Conservation (phyloP, 495 filamentous ascomycete genomes). For the Aspergillus diversus region DNA sequence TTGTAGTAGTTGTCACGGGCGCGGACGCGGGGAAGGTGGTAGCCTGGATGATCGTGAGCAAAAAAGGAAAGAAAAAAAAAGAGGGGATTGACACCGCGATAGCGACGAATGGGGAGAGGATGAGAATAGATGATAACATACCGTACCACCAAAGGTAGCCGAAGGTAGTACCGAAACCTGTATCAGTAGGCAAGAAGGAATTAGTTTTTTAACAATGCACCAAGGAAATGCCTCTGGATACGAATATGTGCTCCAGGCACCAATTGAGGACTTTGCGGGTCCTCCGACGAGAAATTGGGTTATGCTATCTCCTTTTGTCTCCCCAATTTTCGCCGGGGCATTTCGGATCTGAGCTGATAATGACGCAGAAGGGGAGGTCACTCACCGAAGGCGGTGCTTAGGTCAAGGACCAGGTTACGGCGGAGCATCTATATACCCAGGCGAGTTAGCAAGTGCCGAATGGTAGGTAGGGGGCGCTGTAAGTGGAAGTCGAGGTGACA, state of each 20-base stretch:
- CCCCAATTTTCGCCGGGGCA: neutral
- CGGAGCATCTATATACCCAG: conserved; percentile 67
- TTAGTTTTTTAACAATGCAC: conserved; percentile 5
- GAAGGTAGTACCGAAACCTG: conserved; percentile 69
- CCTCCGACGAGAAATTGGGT: neutral
- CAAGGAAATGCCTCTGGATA: neutral
- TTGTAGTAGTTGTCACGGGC: conserved; percentile 76
- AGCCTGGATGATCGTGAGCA: conserved; percentile 54
- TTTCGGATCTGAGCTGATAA: neutral
- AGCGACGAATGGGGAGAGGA: neutral
- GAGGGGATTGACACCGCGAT: neutral
- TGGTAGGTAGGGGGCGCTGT: neutral
- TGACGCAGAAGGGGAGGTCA: conserved; percentile 21
- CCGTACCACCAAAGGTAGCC: conserved; percentile 85
- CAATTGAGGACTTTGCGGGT: neutral
- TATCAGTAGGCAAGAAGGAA: neutral
- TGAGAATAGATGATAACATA: conserved; percentile 49
- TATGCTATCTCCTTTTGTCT: neutral
- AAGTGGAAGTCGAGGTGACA: neutral
- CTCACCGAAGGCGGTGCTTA: conserved; percentile 76
- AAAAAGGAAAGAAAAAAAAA: neutral
- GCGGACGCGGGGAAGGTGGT: conserved; percentile 77
- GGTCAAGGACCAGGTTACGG: conserved; percentile 72
- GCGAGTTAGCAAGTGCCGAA: conserved; percentile 8
- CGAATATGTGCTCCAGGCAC: neutral